Percentiles rank a stretch among this genome's conserved stretches.
phyloP scores from a whole-genome alignment of 2,329 filamentous ascomycete species.

The Coniochaeta ligniaria region DNA sequence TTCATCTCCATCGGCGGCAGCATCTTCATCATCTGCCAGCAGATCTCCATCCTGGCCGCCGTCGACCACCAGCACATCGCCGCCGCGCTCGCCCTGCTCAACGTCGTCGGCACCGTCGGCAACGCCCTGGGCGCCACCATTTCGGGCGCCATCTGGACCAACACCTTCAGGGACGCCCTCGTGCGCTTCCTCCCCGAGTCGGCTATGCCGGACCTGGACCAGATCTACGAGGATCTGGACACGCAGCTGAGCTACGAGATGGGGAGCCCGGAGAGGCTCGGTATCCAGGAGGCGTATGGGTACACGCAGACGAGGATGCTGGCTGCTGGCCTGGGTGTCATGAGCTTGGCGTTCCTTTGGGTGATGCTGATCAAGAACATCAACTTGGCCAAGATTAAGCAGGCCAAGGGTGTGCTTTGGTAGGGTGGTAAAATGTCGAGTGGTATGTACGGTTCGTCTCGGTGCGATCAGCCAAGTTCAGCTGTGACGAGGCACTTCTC shows the following conservation, averaged over 20 bases:
- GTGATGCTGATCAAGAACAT: conserved; percentile 40
- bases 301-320: conserved; percentile 44
- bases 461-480: not conserved
- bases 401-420: conserved; percentile 36
- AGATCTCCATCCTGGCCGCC: conserved; percentile 51
- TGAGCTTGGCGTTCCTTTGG: conserved; percentile 25
- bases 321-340: conserved; percentile 24
- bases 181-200: conserved; percentile 38
- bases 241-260: conserved; percentile 42
- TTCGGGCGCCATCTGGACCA: conserved; percentile 34
- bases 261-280: conserved; percentile 35
- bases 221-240: conserved; percentile 45
- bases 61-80: conserved; percentile 48
- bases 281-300: conserved; percentile 52
- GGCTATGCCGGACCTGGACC: conserved; percentile 30
- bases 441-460: not conserved
- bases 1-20: conserved; percentile 44
- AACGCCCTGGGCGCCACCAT: conserved; percentile 37
- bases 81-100: conserved; percentile 36
- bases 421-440: not conserved
- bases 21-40: conserved; percentile 44
- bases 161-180: conserved; percentile 37
- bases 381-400: conserved; percentile 37
- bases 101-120: conserved; percentile 35
- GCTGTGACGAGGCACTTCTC: not conserved